Evolutionary conservation across 768 basidiomycete genomes (phyloP), one percentile per base, ranked within the genome.

Genomic region (Auricularia sp.): DNA sequence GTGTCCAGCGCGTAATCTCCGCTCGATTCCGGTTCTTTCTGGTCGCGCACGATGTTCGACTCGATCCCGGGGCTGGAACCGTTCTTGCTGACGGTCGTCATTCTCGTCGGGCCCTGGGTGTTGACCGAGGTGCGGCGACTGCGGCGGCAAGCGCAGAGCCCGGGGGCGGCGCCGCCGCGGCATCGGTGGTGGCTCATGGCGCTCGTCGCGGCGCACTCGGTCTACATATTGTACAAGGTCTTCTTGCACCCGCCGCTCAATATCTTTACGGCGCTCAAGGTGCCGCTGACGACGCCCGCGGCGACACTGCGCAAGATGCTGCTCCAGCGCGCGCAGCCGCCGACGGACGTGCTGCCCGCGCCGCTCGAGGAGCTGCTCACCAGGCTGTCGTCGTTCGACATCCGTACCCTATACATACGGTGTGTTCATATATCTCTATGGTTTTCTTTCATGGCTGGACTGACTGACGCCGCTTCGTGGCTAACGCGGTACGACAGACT

Each of bases 341-440:
- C 62, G 61, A 44, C 58, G 58, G 67, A 67, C 14, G 11, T 65
- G 14, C 72, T 89, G 5, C 83, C 83, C 3, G 68, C 70, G 58
- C 77, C 81, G 33, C 68, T 88, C 45, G 82, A 86, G 45, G 71
- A 72, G 36, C 75, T 90, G 44, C 73, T 90, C 63, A 81, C 75
- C 64, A 78, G 82, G 59, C 76, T 91, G 11, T 78, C 79, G 36
- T 80, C 82, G 21, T 81, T 82, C 68, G 88, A 87, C 44, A 74
- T 80, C 66, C 81, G 89, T 64, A 74, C 78, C 0, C 70, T 81
- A 56, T 91, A 89, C 69, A 78, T 83, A 68, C 79, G 85, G 87
- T 87, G 61, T 16, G 80, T 72, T 37, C 29, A 29, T n/a, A 51
- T 63, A 3, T 7, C 45, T 54, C 61, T 10, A 62, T 11, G 10